A percentile compares a stretch with the other conserved stretches of the same genome.
Conservation (phyloP, 1,284 basidiomycete species). For the Ustilago tritici region DNA sequence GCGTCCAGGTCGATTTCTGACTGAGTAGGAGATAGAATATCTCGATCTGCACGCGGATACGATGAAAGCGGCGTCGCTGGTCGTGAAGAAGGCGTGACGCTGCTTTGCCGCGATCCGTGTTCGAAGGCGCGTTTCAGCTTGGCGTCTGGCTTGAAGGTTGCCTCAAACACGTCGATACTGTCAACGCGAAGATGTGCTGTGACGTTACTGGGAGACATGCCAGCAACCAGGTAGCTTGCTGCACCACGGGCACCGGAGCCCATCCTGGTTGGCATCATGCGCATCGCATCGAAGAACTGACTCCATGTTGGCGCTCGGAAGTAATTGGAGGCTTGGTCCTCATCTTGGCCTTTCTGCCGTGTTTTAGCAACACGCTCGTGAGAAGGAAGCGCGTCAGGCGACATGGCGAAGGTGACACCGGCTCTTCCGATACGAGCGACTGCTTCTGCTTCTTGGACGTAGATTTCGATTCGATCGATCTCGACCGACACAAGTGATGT, state of each 20-base stretch:
- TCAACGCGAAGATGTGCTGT: constrained; percentile 45
- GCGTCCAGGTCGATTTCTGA: constrained; percentile 22
- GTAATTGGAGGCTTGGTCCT: background rate
- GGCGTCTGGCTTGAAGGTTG: constrained; percentile 30
- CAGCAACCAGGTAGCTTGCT: constrained; percentile 50
- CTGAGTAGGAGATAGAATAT: constrained; percentile 23
- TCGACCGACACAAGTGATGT: constrained; percentile 62
- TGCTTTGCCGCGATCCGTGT: constrained; percentile 6
- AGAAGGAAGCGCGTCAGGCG: constrained; percentile 22
- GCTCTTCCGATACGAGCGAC: constrained; percentile 48
- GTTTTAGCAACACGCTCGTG: background rate
- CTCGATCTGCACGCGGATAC: constrained; percentile 1
- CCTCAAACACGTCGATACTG: constrained; percentile 55
- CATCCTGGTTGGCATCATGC: constrained; percentile 50
- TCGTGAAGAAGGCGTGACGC: constrained; percentile 6
- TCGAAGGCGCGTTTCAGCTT: background rate
- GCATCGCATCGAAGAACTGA: constrained; percentile 26
- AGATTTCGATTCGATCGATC: constrained; percentile 54
- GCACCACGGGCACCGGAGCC: constrained; percentile 53
- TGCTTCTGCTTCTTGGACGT: constrained; percentile 50
- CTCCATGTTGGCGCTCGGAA: constrained; percentile 22
- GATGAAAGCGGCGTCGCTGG: constrained; percentile 10
- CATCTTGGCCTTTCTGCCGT: background rate
- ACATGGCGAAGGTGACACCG: constrained; percentile 54
- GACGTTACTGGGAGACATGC: constrained; percentile 52